Percentiles rank a stretch among this genome's conserved stretches.
phyloP scores from a whole-genome alignment of 1,284 basidiomycete species.

The Porodaedalea pini region DNA sequence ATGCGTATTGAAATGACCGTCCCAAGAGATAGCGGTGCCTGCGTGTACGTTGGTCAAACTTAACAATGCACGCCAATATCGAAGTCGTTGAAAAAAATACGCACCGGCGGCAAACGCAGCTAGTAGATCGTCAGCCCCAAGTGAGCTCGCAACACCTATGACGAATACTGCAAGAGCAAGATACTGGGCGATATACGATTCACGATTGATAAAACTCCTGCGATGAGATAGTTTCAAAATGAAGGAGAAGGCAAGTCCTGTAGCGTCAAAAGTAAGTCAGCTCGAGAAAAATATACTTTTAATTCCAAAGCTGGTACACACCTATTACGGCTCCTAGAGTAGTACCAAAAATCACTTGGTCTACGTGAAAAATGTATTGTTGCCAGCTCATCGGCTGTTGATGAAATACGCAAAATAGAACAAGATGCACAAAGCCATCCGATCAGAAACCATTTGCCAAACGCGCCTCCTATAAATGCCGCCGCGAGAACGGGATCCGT shows the following conservation, averaged over 20 bases:
- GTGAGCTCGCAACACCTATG: constrained; percentile 71
- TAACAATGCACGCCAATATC: no score
- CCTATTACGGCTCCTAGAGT: constrained; percentile 77
- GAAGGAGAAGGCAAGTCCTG: constrained; percentile 70
- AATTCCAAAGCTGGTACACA: no score
- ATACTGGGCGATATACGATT: constrained; percentile 91
- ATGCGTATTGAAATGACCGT: constrained; percentile 84
- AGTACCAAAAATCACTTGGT: constrained; percentile 83
- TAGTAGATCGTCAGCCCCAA: constrained; percentile 84
- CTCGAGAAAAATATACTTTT: background rate
- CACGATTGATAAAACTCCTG: constrained; percentile 79
- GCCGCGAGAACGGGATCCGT: constrained; percentile 78
- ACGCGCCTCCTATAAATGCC: constrained; percentile 64
- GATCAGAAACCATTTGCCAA: constrained; percentile 77
- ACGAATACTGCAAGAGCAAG: constrained; percentile 80
- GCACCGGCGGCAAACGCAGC: constrained; percentile 92
- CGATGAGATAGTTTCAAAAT: constrained; percentile 81
- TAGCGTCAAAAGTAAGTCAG: background rate
- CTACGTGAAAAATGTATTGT: constrained; percentile 37
- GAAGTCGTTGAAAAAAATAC: constrained; percentile 2
- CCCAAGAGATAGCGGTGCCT: constrained; percentile 91
- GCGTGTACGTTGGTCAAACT: no score
- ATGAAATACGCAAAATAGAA: background rate
- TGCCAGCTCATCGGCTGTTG: no score
- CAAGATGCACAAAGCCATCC: constrained; percentile 69